Percentiles rank a stretch among this genome's conserved stretches.
Evolutionary conservation across 495 filamentous ascomycete species (phyloP).

Genomic region (Staphylotrichum tortipilum): DNA sequence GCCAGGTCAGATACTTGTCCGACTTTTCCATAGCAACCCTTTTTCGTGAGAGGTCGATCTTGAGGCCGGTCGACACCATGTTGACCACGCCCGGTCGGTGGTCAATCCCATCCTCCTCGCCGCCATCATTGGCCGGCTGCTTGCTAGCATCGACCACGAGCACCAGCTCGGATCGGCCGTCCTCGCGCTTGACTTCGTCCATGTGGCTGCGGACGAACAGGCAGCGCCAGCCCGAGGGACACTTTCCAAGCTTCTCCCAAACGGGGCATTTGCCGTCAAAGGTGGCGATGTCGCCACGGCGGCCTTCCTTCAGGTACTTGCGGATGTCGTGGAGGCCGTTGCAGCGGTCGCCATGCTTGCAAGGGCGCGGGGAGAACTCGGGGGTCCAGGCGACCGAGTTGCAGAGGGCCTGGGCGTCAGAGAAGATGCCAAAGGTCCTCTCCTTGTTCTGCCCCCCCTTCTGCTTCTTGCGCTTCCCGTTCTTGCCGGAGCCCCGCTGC

Average conservation of each 20-base stretch:
- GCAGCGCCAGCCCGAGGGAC: conserved; percentile 82
- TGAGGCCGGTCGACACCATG: conserved; percentile 53
- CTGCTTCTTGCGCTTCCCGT: conserved; percentile 49
- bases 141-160: conserved; percentile 40
- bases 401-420: conserved; percentile 72
- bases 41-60: conserved; percentile 61
- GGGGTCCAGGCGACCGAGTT: conserved; percentile 52
- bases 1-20: conserved; percentile 66
- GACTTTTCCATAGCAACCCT: conserved; percentile 58
- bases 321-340: conserved; percentile 73
- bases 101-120: conserved; percentile 18
- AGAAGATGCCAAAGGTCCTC: conserved; percentile 72
- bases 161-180: conserved; percentile 74
- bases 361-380: conserved; percentile 68
- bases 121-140: neutral
- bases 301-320: conserved; percentile 74
- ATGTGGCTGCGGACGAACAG: conserved; percentile 78
- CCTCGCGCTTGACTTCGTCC: conserved; percentile 59
- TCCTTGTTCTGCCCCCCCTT: conserved; percentile 77
- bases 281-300: conserved; percentile 66
- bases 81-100: conserved; percentile 57
- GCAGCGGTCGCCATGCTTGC: conserved; percentile 69
- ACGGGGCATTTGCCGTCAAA: conserved; percentile 71
- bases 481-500: conserved; percentile 22
- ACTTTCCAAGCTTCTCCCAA: conserved; percentile 66